Base-by-base conservation (phyloP, 345 rosid genomes). In the Dimocarpus longan region DNA sequence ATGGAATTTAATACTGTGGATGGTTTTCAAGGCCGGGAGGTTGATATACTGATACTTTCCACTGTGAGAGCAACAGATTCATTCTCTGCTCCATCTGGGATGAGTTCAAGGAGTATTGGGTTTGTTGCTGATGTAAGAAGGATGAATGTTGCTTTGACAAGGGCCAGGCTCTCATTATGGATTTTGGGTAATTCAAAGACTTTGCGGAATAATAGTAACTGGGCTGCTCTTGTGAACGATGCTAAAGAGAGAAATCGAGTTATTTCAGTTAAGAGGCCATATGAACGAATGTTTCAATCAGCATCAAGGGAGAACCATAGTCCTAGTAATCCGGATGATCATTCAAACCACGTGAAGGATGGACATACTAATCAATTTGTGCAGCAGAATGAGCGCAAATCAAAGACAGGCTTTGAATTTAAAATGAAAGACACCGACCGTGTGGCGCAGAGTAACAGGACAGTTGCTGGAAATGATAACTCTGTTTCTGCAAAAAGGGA, bases 1-100 rank as follows among this genome's bases (percentile, higher is more conserved):
- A 94, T 96, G 91, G 99, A 94, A 78, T 87, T 96, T 75, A 96
- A 91, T 82, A 96, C 99, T 15, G 95, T 94, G 50, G 99, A 94
- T 73, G 99, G 99, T 66, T 96, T 96, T 87, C 99, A 96, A 83
- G 98, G 97, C 64, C 86, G 97, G 65, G 99, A 96, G 85, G 97
- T 94, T 76, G 98, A 93, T 82, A 88, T 96, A 80, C 81, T 96
- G 78, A 89, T 96, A 71, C 87, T 96, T 70, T 96, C 98, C 81
- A 96, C 98, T 21, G 98, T 96, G 57, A 90, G 99, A 85, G 99
- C 98, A 65, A 81, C 92, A 66, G 83, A 84, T 78, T 80, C 91
- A 48, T 18, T 56, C 70, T 82, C 87, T 79, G 73, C 73, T 48
- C 44, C 75, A 22, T 75, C 72, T 70, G 87, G 85, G 65, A 42